These are phyloP conservation scores for Paxillus involutus DNA, from an alignment of 768 basidiomycete genomes.

Conservation along the genomic window DNA sequence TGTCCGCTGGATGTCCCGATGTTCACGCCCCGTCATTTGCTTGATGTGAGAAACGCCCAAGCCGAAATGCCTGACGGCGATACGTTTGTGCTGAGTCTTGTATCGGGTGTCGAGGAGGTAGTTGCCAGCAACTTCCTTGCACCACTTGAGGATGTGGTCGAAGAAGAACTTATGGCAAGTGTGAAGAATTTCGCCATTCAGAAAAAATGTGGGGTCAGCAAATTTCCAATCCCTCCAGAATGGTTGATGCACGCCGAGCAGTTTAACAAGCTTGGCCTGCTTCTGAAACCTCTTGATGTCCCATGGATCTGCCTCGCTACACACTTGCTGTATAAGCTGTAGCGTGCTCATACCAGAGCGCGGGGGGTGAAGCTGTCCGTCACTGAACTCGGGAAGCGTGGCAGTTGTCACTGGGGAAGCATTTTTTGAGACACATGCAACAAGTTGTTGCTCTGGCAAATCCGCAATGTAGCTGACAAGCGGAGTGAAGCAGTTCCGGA, in stretches of 20 bases:
- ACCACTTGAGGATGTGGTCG: conserved; percentile 9
- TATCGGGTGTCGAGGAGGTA: not conserved
- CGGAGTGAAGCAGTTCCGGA: conserved; percentile 7
- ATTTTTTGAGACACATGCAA: conserved; percentile 10
- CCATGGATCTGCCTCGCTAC: conserved; percentile 18
- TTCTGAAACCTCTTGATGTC: conserved; percentile 25
- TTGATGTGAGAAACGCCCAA: conserved; percentile 38
- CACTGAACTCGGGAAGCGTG: conserved; percentile 7
- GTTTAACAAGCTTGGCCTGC: not conserved
- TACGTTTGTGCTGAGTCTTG: not conserved
- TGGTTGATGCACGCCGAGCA: not conserved
- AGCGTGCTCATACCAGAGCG: too few species aligned
- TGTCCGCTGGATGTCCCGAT: conserved; percentile 36
- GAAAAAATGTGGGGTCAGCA: not conserved
- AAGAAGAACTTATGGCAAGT: conserved; percentile 7
- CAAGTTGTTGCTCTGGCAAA: conserved; percentile 14
- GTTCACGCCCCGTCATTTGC: conserved; percentile 42
- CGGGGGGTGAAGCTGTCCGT: not conserved
- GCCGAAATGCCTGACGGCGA: conserved; percentile 36
- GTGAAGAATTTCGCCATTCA: conserved; percentile 10
- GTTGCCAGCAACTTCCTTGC: not conserved
- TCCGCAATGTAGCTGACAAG: conserved; percentile 16
- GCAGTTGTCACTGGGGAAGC: conserved; percentile 14
- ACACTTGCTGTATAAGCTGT: not conserved
- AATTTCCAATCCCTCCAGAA: conserved; percentile 4